Evolutionary conservation across 1,139 yeast species (phyloP), one percentile per base, ranked within the genome.

Genomic region (Arxiozyma heterogenica): DNA sequence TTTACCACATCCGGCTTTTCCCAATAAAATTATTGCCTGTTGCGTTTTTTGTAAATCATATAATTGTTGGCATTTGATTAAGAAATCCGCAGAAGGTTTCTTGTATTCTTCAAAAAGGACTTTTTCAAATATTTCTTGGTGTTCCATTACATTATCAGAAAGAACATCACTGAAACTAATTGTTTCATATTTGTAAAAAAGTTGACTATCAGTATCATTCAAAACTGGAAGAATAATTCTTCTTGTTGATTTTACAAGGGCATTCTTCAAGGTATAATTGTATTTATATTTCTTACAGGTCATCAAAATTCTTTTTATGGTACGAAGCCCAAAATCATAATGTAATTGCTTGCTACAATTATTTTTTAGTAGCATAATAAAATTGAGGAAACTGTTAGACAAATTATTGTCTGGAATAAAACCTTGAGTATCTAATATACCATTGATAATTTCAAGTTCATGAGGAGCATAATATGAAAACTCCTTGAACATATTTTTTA

Each of bases 21-120:
- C 98, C 5, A 87, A 86, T 9, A 91, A 66, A 76, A 93, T 90
- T 7, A 88, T 72, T 23, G 97, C 97, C 59, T 85, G 89, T 61
- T 86, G 86, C 0, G 81, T 74, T n/a, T 73, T 71, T 57, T 81
- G 86, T 30, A 87, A 76, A 50, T 84, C 81, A 59, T 74, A 73
- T 2, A 91, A 69, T 62, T 90, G 96, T 0, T 75, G 47, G 0
- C 83, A 78, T 62, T 89, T 90, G 1, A 69, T 68, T 1, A 78
- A 43, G 81, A 86, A 86, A 0, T 61, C 59, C 0, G 71, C 71
- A 3, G 77, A 61, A 9, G 34, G 18, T 7, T 3, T 1, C n/a
- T 50, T 9, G n/a, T 22, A 15, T 1, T 27, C 38, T 21, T 22
- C 20, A 11, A 8, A 17, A 7, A 34, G 4, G 7, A 46, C 34